Base-by-base conservation (phyloP, 225 moss, liverwort and hornwort genomes). In the Polytrichum commune region DNA sequence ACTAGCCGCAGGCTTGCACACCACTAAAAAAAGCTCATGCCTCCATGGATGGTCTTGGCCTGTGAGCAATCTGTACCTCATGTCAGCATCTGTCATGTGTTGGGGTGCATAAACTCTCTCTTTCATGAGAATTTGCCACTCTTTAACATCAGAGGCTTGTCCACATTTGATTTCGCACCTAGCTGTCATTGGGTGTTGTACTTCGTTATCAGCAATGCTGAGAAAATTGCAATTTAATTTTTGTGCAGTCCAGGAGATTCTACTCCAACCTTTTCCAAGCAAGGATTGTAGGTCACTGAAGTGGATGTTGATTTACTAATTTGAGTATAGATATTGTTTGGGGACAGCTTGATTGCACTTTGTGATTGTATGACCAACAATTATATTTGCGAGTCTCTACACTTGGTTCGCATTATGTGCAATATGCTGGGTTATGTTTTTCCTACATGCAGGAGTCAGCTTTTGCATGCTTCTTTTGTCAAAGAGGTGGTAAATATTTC, bases 171-270 rank as follows among this genome's bases (percentile, higher is more conserved):
- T 16, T 77, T 65, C 69, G 63, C 62, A 70, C 73, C 60, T 73
- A 71, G 53, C 85, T 79, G 81, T 85, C 76, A 85, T 85, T 85
- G 85, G 85, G 81, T 85, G 76, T 63, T 85, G 79, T 79, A 74
- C 64, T 79, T 58, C 7, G 58, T 63, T 24, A 24, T 26, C 62
- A 63, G 62, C 62, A 28, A 24, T 63, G 62, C 62, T 63, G 62
- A 63, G 24, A 27, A 63, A 63, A 28, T 63, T 63, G 62, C 62
- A 63, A 27, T 27, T 23, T 27, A 26, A 18, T 63, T 63, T 63
- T 63, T 63, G 62, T 63, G 23, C 62, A 63, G 62, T 63, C 62
- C 62, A 8, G 24, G 62, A 63, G 62, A 46, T 13, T 38, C 10
- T 46, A 46, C 46, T 46, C 46, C 46, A 10, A 46, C 3, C 46